A percentile compares a stretch with the other conserved stretches of the same genome.
These are phyloP conservation scores for Botrytis elliptica DNA, from an alignment of 2,329 filamentous ascomycete species.

Conservation along the genomic window DNA sequence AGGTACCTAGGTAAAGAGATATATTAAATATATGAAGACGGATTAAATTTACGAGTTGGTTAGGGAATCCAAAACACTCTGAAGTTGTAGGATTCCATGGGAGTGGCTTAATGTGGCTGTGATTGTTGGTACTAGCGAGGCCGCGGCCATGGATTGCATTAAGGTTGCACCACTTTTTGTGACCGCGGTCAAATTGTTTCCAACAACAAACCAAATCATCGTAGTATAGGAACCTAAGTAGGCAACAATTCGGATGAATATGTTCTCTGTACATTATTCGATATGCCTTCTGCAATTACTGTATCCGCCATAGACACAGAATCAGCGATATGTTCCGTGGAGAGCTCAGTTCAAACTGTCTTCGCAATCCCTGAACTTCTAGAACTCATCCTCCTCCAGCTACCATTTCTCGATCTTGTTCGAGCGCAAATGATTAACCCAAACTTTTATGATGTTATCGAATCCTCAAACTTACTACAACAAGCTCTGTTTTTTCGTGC, in stretches of 20 bases:
- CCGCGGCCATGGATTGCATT: background rate
- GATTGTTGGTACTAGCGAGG: background rate
- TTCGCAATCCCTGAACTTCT: slow-evolving; percentile 18
- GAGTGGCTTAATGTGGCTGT: slow-evolving; percentile 9
- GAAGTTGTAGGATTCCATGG: background rate
- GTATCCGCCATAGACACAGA: background rate
- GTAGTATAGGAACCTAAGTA: background rate
- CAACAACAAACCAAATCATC: background rate
- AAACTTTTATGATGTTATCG: background rate
- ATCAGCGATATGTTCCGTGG: background rate
- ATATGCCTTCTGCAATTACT: background rate
- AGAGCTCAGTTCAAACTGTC: slow-evolving; percentile 5
- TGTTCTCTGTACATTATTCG: background rate
- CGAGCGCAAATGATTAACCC: slow-evolving; percentile 17
- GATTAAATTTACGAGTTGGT: background rate
- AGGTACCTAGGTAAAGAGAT: background rate
- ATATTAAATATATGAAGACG: background rate
- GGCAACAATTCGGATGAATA: background rate
- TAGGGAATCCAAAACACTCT: background rate
- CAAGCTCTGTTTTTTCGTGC: slow-evolving; percentile 11
- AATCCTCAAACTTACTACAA: slow-evolving; percentile 14
- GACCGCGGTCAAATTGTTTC: background rate
- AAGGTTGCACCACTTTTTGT: background rate
- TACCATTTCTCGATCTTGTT: slow-evolving; percentile 18
- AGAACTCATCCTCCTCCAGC: slow-evolving; percentile 16